Evolutionary conservation across 2,329 filamentous ascomycete species (phyloP), one percentile per base, ranked within the genome.

Genomic region (Rhinocladiella similis): DNA sequence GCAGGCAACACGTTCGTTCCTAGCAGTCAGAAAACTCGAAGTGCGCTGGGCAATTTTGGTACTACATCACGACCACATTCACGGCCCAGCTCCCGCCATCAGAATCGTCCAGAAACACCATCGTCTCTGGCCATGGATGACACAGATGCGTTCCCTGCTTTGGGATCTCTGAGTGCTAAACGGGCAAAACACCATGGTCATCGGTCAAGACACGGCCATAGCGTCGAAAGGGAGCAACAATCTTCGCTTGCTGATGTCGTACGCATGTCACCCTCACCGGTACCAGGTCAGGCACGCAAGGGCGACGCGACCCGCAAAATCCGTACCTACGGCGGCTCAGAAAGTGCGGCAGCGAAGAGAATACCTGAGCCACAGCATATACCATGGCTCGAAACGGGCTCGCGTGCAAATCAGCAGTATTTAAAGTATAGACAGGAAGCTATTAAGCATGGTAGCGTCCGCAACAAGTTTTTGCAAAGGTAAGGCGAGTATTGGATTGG

Each of bases 381-480:
- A 46, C 94, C 94, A 0, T 99, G 94, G 94, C 77, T 97, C 3
- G 93, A 97, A 73, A 97, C 94, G 2, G 94, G 94, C 19, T 87
- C 93, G 51, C 85, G 84, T 62, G 90, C 90, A 63, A 97, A 99
- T 72, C 91, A 92, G 73, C 88, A 91, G 20, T 99, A 99, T 71
- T 83, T 99, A 65, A 96, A 96, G 75, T 91, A 92, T 65, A 88
- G 94, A 51, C 89, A 92, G 68, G 93, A 97, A 74, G 94, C 94
- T 56, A 96, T 99, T 72, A 96, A 96, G 75, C 94, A 99, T 71
- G 94, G 94, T 64, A 94, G 92, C 65, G 83, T 97, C 70, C 85
- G 94, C 61, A 99, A 97, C 73, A 97, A 97, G 71, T 99, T 97
- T 67, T 75, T 99, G 53, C 93, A 97, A 73, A 96, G 90, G 90